These are phyloP conservation scores for Cairneyella variabilis DNA, from an alignment of 495 filamentous ascomycete species.

Conservation along the genomic window DNA sequence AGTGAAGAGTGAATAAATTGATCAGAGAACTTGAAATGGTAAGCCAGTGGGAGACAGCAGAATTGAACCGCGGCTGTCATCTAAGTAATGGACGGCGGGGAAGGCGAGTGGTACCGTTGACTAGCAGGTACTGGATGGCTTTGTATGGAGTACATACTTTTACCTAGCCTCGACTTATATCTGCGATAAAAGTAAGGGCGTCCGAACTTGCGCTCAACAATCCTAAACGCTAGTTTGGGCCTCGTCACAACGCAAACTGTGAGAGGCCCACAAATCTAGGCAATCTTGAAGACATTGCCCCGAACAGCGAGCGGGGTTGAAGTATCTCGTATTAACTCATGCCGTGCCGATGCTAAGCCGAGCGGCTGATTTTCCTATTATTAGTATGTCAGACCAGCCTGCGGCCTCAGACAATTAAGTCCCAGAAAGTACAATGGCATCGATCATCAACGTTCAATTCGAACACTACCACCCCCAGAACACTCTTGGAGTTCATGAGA, in stretches of 20 bases:
- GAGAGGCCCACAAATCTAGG: neutral
- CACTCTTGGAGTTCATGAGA: slow-evolving; percentile 2
- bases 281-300: neutral
- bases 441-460: neutral
- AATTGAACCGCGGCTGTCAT: neutral
- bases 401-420: neutral
- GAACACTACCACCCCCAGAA: neutral
- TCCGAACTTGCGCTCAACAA: neutral
- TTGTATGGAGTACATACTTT: neutral
- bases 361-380: neutral
- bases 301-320: neutral
- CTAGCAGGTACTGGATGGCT: neutral
- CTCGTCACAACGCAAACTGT: neutral
- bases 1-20: neutral
- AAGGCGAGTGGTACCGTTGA: neutral
- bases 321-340: neutral
- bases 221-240: neutral
- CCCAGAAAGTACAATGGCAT: neutral
- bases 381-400: neutral
- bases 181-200: neutral
- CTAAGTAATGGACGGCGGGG: neutral
- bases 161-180: neutral
- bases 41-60: neutral
- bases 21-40: neutral
- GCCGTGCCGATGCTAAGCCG: neutral